Evolutionary conservation across 176 grass and related monocot genomes (phyloP).

Genomic region (Rhynchospora breviuscula): DNA sequence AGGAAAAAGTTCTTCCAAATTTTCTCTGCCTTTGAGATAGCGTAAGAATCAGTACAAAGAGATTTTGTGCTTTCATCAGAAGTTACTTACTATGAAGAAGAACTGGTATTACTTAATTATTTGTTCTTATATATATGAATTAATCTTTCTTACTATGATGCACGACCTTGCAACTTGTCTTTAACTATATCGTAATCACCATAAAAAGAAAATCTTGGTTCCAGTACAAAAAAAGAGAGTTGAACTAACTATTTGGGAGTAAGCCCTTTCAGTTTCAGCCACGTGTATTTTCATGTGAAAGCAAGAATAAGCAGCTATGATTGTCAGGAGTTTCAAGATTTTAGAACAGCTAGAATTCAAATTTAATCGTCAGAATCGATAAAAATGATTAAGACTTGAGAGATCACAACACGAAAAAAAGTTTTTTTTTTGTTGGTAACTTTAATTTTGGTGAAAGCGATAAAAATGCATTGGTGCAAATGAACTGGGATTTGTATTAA

Average conservation of each 20-base stretch:
- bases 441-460: background rate
- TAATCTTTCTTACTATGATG: background rate
- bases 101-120: background rate
- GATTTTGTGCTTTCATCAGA: background rate
- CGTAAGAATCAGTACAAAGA: background rate
- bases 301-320: background rate
- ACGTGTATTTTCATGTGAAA: background rate
- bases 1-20: background rate
- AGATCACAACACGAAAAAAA: too few species aligned
- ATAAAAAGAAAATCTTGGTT: background rate
- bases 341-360: background rate
- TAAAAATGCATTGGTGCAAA: too few species aligned
- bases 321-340: background rate
- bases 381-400: background rate
- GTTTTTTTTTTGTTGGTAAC: background rate
- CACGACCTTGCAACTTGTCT: background rate
- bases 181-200: background rate
- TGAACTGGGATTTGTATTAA: too few species aligned
- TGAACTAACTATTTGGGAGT: background rate
- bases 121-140: background rate
- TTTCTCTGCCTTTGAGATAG: background rate
- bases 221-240: conserved; percentile 3
- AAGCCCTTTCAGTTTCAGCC: background rate
- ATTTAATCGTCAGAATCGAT: background rate
- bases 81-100: background rate